Evolutionary conservation across 148 eudicot species (phyloP).

Genomic region (Silene conica): DNA sequence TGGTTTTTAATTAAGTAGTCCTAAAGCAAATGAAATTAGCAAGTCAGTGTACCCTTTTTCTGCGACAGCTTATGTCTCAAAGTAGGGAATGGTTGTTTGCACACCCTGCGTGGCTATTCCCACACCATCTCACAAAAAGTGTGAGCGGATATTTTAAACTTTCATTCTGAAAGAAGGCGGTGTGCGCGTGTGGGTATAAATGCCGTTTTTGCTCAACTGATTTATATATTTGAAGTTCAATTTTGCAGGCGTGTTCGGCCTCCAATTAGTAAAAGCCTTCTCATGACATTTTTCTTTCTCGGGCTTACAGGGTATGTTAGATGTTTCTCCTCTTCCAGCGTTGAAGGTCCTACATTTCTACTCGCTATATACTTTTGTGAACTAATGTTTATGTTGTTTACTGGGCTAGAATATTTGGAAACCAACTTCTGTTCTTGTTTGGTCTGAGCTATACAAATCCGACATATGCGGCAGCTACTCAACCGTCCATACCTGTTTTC

Average conservation of each 20-base stretch:
- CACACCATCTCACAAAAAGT: neutral
- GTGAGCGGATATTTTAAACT: neutral
- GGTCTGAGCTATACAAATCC: slow-evolving; percentile 97
- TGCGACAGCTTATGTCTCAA: neutral
- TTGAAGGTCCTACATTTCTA: neutral
- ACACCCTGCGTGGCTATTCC: neutral
- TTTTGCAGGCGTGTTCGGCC: slow-evolving; percentile 64
- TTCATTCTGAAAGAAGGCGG: neutral
- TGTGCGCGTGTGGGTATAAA: neutral
- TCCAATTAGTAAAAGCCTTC: slow-evolving; percentile 59
- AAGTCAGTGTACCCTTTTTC: neutral
- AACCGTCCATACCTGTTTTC: slow-evolving; percentile 95
- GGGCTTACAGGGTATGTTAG: slow-evolving; percentile 82
- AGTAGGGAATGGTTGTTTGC: neutral
- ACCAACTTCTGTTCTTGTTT: slow-evolving; percentile 90
- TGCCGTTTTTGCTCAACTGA: neutral
- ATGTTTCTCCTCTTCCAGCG: neutral
- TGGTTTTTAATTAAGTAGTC: too few species aligned
- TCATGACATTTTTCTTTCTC: slow-evolving; percentile 65
- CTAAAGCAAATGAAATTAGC: neutral
- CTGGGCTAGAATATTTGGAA: slow-evolving; percentile 75
- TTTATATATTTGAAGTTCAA: slow-evolving; percentile 15
- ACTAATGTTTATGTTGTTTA: slow-evolving; percentile 13
- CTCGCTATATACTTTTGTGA: neutral
- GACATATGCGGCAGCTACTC: slow-evolving; percentile 92